Percentiles rank a stretch among this genome's conserved stretches.
Conservation (phyloP, 371 early-diverging fungal species). For the Lichtheimia hyalospora region DNA sequence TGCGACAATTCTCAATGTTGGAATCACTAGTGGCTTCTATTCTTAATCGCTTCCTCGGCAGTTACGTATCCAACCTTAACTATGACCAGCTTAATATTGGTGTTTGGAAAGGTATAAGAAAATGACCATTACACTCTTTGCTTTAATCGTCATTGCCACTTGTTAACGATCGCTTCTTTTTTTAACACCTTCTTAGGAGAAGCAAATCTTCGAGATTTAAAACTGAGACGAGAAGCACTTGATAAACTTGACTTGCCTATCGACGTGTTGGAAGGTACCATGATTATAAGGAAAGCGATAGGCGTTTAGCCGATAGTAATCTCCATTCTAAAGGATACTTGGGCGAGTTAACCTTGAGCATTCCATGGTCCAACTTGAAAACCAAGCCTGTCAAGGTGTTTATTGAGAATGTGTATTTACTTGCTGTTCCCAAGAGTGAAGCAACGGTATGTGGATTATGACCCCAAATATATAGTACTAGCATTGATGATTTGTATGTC, state of each 20-base stretch:
- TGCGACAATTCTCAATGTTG: slow-evolving; percentile 52
- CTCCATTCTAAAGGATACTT: slow-evolving; percentile 57
- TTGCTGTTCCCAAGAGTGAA: slow-evolving; percentile 74
- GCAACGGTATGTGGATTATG: slow-evolving; percentile 23
- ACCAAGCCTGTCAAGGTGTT: slow-evolving; percentile 78
- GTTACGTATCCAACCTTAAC: slow-evolving; percentile 86
- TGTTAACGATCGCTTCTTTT: slow-evolving; percentile 3
- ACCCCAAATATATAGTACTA: neutral
- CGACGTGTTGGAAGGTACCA: slow-evolving; percentile 75
- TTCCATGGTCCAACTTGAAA: slow-evolving; percentile 90
- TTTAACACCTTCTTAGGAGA: slow-evolving; percentile 58
- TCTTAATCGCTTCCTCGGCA: slow-evolving; percentile 80
- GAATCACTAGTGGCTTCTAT: slow-evolving; percentile 76
- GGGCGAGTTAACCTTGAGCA: slow-evolving; percentile 76
- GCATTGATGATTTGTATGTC: neutral
- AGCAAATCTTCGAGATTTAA: slow-evolving; percentile 77
- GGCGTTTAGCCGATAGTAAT: neutral
- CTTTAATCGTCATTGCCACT: neutral
- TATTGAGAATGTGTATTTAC: slow-evolving; percentile 75
- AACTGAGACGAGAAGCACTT: slow-evolving; percentile 74
- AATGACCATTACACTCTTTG: too few relatives aligned
- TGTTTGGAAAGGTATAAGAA: slow-evolving; percentile 78
- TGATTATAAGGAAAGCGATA: neutral
- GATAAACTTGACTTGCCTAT: slow-evolving; percentile 85
- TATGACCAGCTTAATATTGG: slow-evolving; percentile 85